Percentiles rank a stretch among this genome's conserved stretches.
These are phyloP conservation scores for Leucaena leucocephala DNA, from an alignment of 306 rosid genomes.

Conservation along the genomic window DNA sequence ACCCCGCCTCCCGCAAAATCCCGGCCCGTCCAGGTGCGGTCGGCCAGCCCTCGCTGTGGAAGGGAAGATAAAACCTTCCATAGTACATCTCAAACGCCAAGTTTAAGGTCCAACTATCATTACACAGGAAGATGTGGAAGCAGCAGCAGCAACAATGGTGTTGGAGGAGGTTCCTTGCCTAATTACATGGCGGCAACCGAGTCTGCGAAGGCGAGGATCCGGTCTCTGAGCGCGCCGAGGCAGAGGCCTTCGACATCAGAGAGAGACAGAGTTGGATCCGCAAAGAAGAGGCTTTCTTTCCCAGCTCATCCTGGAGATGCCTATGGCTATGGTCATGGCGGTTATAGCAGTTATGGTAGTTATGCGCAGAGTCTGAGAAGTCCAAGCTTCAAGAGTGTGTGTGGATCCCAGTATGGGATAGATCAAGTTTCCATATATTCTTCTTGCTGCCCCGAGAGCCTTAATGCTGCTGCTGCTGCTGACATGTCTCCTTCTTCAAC, in stretches of 20 bases:
- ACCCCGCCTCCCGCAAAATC: slow-evolving; percentile 84
- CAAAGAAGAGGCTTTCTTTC: slow-evolving; percentile 82
- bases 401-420: slow-evolving; percentile 60
- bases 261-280: slow-evolving; percentile 79
- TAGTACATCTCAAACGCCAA: slow-evolving; percentile 76
- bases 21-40: slow-evolving; percentile 71
- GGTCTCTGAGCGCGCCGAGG: slow-evolving; percentile 91
- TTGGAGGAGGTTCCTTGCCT: slow-evolving; percentile 54
- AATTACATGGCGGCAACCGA: slow-evolving; percentile 98
- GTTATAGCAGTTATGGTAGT: slow-evolving; percentile 61
- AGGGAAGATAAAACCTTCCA: slow-evolving; percentile 71
- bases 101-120: slow-evolving; percentile 77
- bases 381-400: slow-evolving; percentile 89
- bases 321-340: slow-evolving; percentile 39
- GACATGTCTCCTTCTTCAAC: slow-evolving; percentile 91
- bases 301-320: slow-evolving; percentile 72
- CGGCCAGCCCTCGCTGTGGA: slow-evolving; percentile 70
- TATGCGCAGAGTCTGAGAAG: slow-evolving; percentile 78
- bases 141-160: slow-evolving; percentile 41
- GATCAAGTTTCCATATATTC: slow-evolving; percentile 90
- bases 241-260: slow-evolving; percentile 88
- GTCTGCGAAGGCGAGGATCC: slow-evolving; percentile 86
- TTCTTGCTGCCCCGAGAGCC: slow-evolving; percentile 83
- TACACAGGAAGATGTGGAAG: slow-evolving; percentile 57
- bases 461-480: slow-evolving; percentile 63